Conservation (phyloP, 805 yeast genomes). For the Blastobotrys muscicola region DNA sequence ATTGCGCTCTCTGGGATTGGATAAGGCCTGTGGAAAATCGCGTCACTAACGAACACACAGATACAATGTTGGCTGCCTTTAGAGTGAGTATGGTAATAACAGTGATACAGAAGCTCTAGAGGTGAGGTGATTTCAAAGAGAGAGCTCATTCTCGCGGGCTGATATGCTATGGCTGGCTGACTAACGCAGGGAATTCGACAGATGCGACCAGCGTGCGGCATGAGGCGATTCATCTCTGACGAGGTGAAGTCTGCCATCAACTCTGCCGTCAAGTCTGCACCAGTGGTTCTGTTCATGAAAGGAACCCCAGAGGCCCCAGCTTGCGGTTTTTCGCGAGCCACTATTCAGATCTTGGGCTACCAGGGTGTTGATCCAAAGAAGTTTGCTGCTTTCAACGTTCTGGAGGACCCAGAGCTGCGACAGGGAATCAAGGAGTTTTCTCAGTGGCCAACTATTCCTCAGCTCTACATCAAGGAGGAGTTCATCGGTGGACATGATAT, state of each 20-base stretch:
- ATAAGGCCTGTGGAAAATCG: too few relatives aligned
- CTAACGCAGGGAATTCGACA: background rate
- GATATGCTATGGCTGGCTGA: background rate
- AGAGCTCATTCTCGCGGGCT: background rate
- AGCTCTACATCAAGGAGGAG: slow-evolving; percentile 77
- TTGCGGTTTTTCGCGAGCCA: slow-evolving; percentile 94
- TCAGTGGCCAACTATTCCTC: slow-evolving; percentile 99
- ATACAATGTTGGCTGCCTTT: too few relatives aligned
- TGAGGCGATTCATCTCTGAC: slow-evolving; percentile 49
- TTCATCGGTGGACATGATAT: slow-evolving; percentile 98
- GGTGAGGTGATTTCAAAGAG: too few relatives aligned
- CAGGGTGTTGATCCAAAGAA: slow-evolving; percentile 95
- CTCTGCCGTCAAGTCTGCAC: slow-evolving; percentile 77
- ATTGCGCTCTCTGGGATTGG: too few relatives aligned
- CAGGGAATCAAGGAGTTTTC: slow-evolving; percentile 92
- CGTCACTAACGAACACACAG: too few relatives aligned
- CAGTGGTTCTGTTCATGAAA: slow-evolving; percentile 95
- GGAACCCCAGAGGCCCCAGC: slow-evolving; percentile 98
- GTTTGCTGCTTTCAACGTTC: slow-evolving; percentile 93
- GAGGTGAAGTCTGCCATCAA: slow-evolving; percentile 81
- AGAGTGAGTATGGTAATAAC: too few relatives aligned
- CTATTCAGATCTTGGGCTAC: slow-evolving; percentile 86
- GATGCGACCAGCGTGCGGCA: background rate
- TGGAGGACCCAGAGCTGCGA: slow-evolving; percentile 90
- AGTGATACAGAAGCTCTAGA: too few relatives aligned